Base-by-base conservation (phyloP, 257 asterid species). In the Schizonepeta tenuifolia region DNA sequence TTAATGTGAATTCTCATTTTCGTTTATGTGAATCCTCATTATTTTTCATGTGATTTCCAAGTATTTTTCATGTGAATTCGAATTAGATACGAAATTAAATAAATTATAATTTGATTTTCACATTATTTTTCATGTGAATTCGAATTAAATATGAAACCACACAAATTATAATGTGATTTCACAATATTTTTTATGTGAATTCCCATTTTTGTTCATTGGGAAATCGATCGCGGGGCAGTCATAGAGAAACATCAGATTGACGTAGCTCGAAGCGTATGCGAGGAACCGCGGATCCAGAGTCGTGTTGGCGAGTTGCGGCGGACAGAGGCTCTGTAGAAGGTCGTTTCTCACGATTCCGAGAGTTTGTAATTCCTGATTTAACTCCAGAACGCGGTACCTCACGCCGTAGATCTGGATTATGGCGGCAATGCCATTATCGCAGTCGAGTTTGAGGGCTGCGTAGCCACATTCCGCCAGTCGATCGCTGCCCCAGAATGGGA, bases 401-500 rank as follows among this genome's bases (percentile, higher is more conserved):
- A 84, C 75, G 17, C 47, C 28, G 77, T 60, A 54, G 1, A 82
- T 85, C 15, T 64, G 72, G 6, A 84, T 76, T 0, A 38, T 50
- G 6, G 83, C 61, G 50, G 71, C 51, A 50, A 69, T 71, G 9
- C 67, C 69, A 1, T 56, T 72, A 47, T 66, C 70, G 56, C 96
- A 89, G 43, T 4, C 74, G 31, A 87, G 91, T 57, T 79, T 59
- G 18, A 85, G 82, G 54, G 82, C 85, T 13, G 93, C 86, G 79
- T 75, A 67, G 36, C 96, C 96, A 70, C 96, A 89, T 51, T 82
- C 85, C 12, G 20, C 55, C 17, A 84, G 83, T 59, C 93, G 72
- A 55, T 67, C 57, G 36, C 81, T 78, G 49, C 91, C 93, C 77
- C 85, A 85, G 67, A 87, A 87, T 5, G 93, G 96, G 75, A 80